Percentiles rank a stretch among this genome's conserved stretches.
Evolutionary conservation across 805 yeast genomes (phyloP).

Genomic region (Myxozyma melibiosi): DNA sequence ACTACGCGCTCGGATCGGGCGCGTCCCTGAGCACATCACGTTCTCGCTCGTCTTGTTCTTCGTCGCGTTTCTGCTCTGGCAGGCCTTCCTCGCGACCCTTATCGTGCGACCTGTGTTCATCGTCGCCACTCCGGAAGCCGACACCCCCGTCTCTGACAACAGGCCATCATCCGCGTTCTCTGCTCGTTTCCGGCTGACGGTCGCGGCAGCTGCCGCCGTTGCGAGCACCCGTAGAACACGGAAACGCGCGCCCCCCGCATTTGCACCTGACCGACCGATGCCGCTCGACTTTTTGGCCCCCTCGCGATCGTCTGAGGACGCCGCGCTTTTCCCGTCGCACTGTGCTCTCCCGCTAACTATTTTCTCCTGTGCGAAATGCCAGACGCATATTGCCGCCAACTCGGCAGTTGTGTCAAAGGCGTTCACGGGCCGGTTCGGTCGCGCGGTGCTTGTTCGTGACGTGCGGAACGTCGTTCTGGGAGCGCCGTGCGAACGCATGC

Average conservation of each 20-base stretch:
- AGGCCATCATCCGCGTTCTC: not conserved
- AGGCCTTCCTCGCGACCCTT: constrained; percentile 27
- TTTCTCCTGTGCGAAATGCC: constrained; percentile 22
- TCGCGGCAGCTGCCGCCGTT: constrained; percentile 6
- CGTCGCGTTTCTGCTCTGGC: constrained; percentile 31
- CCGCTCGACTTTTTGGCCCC: not conserved
- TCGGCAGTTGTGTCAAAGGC: constrained; percentile 21
- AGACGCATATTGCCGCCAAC: constrained; percentile 16
- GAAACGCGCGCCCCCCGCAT: not conserved
- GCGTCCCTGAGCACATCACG: constrained; percentile 7
- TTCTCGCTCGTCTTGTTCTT: constrained; percentile 20
- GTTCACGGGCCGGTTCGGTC: constrained; percentile 27
- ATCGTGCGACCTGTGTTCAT: constrained; percentile 28
- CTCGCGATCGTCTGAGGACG: not conserved
- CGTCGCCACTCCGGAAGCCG: constrained; percentile 3
- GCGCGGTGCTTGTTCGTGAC: constrained; percentile 24
- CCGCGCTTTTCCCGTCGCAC: constrained; percentile 9
- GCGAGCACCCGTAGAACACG: not conserved
- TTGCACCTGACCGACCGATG: not conserved
- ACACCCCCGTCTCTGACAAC: not conserved
- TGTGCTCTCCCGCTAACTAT: constrained; percentile 16
- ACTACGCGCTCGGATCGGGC: constrained; percentile 1
- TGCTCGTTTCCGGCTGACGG: constrained; percentile 3
- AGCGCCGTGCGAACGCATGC: constrained; percentile 25
- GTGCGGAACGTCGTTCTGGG: constrained; percentile 15